phyloP scores from a whole-genome alignment of 2,329 filamentous ascomycete genomes.

The Arachnomyces sp. region DNA sequence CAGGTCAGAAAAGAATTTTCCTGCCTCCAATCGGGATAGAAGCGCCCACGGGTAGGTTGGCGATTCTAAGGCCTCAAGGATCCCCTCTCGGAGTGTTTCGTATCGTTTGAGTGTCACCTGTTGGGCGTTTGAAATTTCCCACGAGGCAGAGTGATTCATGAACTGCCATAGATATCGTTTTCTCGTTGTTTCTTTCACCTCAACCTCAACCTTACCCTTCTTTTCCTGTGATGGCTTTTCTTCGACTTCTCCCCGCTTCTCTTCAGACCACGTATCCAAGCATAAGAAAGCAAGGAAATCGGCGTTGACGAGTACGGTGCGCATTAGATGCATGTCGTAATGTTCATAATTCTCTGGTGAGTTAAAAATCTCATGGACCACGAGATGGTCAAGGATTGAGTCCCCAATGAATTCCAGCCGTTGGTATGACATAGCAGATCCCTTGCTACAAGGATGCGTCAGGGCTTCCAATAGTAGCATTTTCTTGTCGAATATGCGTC shows the following conservation, averaged over 20 bases:
- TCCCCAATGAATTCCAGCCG: slow-evolving; percentile 85
- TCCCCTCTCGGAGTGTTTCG: slow-evolving; percentile 36
- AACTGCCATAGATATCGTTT: slow-evolving; percentile 57
- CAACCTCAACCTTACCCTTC: slow-evolving; percentile 15
- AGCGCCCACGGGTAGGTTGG: slow-evolving; percentile 66
- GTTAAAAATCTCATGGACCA: slow-evolving; percentile 56
- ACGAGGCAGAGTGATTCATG: slow-evolving; percentile 50
- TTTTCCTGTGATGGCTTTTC: slow-evolving; percentile 4
- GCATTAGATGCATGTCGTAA: slow-evolving; percentile 64
- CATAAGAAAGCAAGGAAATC: slow-evolving; percentile 70
- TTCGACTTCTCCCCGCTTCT: slow-evolving; percentile 12
- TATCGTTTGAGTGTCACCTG: slow-evolving; percentile 40
- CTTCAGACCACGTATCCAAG: slow-evolving; percentile 43
- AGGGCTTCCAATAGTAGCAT: slow-evolving; percentile 66
- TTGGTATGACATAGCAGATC: slow-evolving; percentile 53
- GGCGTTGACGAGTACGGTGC: slow-evolving; percentile 69
- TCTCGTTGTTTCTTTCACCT: slow-evolving; percentile 21
- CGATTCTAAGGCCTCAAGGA: slow-evolving; percentile 47
- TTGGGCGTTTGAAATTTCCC: slow-evolving; percentile 42
- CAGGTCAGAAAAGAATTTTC: slow-evolving; percentile 77
- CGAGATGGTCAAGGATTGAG: slow-evolving; percentile 68
- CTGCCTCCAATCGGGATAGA: slow-evolving; percentile 55
- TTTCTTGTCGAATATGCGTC: slow-evolving; percentile 62
- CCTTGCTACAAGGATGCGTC: slow-evolving; percentile 57
- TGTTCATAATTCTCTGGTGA: slow-evolving; percentile 41